Percentiles rank a stretch among this genome's conserved stretches.
phyloP scores from a whole-genome alignment of 176 grass and related monocot genomes.

The Eragrostis curvula region DNA sequence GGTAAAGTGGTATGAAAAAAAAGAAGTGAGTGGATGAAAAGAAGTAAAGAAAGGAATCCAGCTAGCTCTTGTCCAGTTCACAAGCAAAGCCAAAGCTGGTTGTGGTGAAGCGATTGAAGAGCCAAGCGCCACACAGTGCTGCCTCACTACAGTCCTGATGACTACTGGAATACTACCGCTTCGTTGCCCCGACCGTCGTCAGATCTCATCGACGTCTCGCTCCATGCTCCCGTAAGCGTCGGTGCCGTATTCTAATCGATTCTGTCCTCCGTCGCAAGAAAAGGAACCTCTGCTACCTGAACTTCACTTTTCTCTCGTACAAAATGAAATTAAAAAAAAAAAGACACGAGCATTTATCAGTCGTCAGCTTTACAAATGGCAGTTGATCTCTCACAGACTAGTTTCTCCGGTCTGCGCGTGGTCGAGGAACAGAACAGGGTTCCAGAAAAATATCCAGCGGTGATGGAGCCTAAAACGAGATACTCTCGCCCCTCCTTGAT shows the following conservation, averaged over 20 bases:
- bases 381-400: background rate
- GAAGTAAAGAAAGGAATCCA: background rate
- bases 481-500: background rate
- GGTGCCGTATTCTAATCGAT: background rate
- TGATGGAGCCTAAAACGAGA: background rate
- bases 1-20: background rate
- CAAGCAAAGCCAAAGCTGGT: background rate
- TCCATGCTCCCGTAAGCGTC: background rate
- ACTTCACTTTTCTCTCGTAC: background rate
- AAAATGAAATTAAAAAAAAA: background rate
- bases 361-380: background rate
- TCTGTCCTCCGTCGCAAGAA: slow-evolving; percentile 3
- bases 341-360: background rate
- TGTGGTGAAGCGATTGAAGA: background rate
- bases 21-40: background rate
- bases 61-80: background rate
- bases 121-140: background rate
- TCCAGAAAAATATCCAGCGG: background rate
- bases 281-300: background rate
- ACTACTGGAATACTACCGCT: background rate
- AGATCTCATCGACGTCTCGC: background rate
- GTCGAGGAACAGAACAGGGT: background rate
- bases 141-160: no score
- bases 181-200: background rate
- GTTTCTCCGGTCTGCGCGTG: background rate